Base-by-base conservation (phyloP, 139 green algal species). In the Tetradesmus obliquus region DNA sequence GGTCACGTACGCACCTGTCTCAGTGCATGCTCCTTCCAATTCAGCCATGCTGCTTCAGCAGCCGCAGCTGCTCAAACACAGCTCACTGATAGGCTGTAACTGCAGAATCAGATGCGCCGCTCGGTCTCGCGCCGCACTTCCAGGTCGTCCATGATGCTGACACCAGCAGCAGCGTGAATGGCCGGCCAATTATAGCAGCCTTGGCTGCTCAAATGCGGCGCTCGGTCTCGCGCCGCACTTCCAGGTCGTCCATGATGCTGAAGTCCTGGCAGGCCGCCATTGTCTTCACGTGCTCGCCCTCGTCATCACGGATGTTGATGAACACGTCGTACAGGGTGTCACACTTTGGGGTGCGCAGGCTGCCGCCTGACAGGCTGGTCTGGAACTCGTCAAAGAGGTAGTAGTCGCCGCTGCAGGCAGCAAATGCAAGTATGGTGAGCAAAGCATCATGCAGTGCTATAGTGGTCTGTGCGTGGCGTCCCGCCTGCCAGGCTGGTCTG, bases 201-300 rank as follows among this genome's bases (percentile, higher is more conserved):
- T n/a, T n/a, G n/a, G n/a, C n/a, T n/a, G n/a, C n/a, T n/a, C n/a
- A n/a, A n/a, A n/a, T n/a, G 58, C 85, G 71, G 5, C 85, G 45
- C 45, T 81, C 62, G 2, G 62, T 62, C 20, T 91, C 87, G 6
- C 87, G 20, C 51, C 87, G 72, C 4, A 60, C 54, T 1, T 84
- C 87, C 87, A 91, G 13, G 54, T 91, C 87, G 6, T 45, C 58
- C 55, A 84, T 81, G 58, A 95, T 93, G 71, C 24, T 85, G 60
- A 62, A 45, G n/a, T 96, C 96, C 87, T 97, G 95, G 91, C 97
- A 99, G 1, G 96, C 97, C 3, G 60, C 89, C 98, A 99, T 99
- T 10, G 98, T 99, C 93, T 97, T 97, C 1, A 98, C 96, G 91
- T 99, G 98, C 96, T 99, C 97, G 4, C 89, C 55, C 94, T 99